Evolutionary conservation across 352 stramenopile genomes (phyloP), one percentile per base, ranked within the genome.

Genomic region (Phytopythium delawarense): DNA sequence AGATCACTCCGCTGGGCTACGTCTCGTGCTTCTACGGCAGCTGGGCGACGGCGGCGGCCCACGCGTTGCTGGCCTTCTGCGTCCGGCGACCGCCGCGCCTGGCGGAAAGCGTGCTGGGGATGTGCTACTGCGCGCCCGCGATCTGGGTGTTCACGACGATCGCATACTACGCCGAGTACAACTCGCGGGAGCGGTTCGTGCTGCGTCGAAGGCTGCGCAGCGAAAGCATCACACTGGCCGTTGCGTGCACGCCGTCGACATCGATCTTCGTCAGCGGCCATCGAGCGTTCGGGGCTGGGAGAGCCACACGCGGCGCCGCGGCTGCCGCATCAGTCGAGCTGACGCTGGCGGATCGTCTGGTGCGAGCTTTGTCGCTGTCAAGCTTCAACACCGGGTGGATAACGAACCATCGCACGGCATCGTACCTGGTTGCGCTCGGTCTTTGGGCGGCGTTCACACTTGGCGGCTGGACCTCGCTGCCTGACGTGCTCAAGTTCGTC

Each of bases 61-160:
- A 94, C 65, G 62, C 72, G 0, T 57, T 68, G 18, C 70, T 92
- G 7, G 74, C 76, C 39, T 81, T 94, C 48, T 60, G 77, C 35
- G 69, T 88, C 60, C 81, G 74, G 30, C 82, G 81, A 9, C 71
- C 85, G 0, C 25, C 57, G 20, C 69, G 69, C 28, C 45, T 56
- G 42, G 76, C 76, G 15, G 82, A 92, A 64, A 76, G 71, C 16
- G 68, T 89, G 4, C 59, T 94, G 25, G 81, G 81, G 0, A 78
- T 92, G 46, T 69, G 85, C 62, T 94, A 91, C 58, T 74, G 79
- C 51, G 72, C 82, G 50, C 83, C 83, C 0, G 87, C 90, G 28
- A 84, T 92, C 23, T 87, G 81, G 69, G 84, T 92, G 42, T 94
- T 94, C 62, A 94, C 91, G 53, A 89, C 78, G 6, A 91, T 94